phyloP scores from a whole-genome alignment of 2,329 filamentous ascomycete species.

The Arthrobotrys megalospora region DNA sequence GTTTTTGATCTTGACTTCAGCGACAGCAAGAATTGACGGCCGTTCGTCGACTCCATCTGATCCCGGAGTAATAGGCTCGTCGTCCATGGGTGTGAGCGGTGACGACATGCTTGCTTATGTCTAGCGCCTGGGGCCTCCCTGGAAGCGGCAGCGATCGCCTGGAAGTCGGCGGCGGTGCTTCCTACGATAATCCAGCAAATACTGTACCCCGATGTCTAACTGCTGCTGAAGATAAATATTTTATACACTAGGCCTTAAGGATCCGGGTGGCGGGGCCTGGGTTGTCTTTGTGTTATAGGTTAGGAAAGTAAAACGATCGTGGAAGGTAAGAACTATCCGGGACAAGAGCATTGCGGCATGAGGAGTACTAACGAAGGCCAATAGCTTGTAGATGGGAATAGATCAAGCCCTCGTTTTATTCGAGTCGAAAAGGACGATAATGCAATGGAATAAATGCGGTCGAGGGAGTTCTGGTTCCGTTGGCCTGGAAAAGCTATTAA shows the following conservation, averaged over 20 bases:
- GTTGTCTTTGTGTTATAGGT: neutral
- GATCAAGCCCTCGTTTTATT: neutral
- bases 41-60: constrained; percentile 6
- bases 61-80: constrained; percentile 2
- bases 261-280: neutral
- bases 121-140: constrained; percentile 21
- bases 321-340: neutral
- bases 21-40: constrained; percentile 27
- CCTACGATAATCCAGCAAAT: neutral
- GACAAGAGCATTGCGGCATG: constrained; percentile 27
- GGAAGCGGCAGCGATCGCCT: constrained; percentile 38
- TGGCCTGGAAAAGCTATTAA: constrained; percentile 17
- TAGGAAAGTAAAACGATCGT: constrained; percentile 13
- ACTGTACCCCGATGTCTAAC: too few relatives aligned
- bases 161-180: neutral
- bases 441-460: neutral
- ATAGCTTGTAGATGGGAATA: neutral
- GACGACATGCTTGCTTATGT: constrained; percentile 13
- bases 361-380: neutral
- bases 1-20: constrained; percentile 28
- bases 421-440: constrained; percentile 5
- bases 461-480: constrained; percentile 16
- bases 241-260: neutral
- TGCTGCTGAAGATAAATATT: neutral
- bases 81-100: neutral